A percentile compares a stretch with the other conserved stretches of the same genome.
phyloP scores from a whole-genome alignment of 1,139 yeast genomes.

The Protomyces macrosporus region DNA sequence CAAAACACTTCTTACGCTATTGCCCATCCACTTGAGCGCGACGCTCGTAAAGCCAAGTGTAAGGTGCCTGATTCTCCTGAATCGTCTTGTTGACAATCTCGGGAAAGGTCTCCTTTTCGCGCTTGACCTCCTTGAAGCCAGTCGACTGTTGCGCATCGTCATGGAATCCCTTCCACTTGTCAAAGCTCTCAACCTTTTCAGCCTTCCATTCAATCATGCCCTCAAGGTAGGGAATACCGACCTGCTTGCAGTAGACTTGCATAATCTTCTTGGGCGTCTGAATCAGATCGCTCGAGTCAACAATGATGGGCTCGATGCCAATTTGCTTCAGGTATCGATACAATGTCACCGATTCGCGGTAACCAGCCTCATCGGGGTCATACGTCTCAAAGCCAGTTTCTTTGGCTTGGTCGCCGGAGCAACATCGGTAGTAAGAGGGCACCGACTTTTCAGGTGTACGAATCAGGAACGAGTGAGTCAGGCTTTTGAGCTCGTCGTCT shows the following conservation, averaged over 20 bases:
- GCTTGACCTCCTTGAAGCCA: constrained; percentile 32
- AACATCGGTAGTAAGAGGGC: constrained; percentile 37
- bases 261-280: constrained; percentile 34
- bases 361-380: constrained; percentile 36
- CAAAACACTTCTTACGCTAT: not conserved
- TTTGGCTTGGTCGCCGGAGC: constrained; percentile 35
- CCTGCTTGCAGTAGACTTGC: constrained; percentile 33
- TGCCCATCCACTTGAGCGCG: not conserved
- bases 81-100: constrained; percentile 18
- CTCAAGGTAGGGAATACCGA: constrained; percentile 33
- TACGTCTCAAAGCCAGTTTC: constrained; percentile 36
- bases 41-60: constrained; percentile 2
- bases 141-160: constrained; percentile 36
- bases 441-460: constrained; percentile 37
- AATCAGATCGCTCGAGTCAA: constrained; percentile 35
- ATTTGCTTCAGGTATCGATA: constrained; percentile 33
- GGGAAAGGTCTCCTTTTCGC: constrained; percentile 15
- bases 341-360: constrained; percentile 35
- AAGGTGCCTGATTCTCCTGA: constrained; percentile 14
- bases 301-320: constrained; percentile 32
- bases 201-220: constrained; percentile 35
- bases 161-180: constrained; percentile 38
- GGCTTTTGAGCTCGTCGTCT: constrained; percentile 28
- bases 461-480: constrained; percentile 35
- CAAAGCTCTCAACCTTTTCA: constrained; percentile 33